These are phyloP conservation scores for Coemansia sp. DNA, from an alignment of 192 early-diverging fungal species.

Conservation along the genomic window DNA sequence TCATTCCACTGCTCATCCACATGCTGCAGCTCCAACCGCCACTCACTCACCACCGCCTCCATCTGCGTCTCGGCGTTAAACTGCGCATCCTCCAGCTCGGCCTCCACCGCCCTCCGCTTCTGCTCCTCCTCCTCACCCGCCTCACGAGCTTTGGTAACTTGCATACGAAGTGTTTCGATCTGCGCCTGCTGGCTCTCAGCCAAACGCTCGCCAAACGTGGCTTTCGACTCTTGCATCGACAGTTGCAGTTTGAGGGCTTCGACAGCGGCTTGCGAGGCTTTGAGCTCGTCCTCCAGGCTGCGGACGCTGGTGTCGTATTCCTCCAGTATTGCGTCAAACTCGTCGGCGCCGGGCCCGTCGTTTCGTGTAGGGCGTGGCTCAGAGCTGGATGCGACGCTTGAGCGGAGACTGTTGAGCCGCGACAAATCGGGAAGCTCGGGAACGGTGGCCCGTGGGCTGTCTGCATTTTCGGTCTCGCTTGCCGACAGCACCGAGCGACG, in stretches of 20 bases:
- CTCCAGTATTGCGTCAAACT: constrained; percentile 68
- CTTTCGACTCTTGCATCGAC: constrained; percentile 59
- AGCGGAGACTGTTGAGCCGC: constrained; percentile 24
- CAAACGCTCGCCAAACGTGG: constrained; percentile 50
- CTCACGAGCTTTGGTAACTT: constrained; percentile 47
- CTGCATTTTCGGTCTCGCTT: not conserved
- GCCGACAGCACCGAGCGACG: constrained; percentile 17
- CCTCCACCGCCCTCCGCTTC: constrained; percentile 46
- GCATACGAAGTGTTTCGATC: constrained; percentile 47
- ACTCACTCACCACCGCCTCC: constrained; percentile 24
- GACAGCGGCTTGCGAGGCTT: constrained; percentile 59
- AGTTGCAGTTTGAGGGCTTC: constrained; percentile 58
- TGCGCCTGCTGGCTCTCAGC: constrained; percentile 54
- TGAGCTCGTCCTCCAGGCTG: constrained; percentile 61
- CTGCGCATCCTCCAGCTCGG: constrained; percentile 59
- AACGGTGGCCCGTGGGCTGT: not conserved
- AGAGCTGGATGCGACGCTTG: constrained; percentile 15
- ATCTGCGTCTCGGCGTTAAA: constrained; percentile 39
- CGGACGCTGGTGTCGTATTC: constrained; percentile 70
- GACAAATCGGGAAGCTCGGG: constrained; percentile 32
- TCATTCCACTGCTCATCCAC: constrained; percentile 49
- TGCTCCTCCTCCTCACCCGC: constrained; percentile 52
- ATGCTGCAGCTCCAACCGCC: constrained; percentile 38
- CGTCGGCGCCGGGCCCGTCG: constrained; percentile 51
- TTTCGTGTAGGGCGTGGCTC: not conserved